Percentiles rank a stretch among this genome's conserved stretches.
These are phyloP conservation scores for Elsinoe necatrix DNA, from an alignment of 2,329 filamentous ascomycete genomes.

Conservation along the genomic window DNA sequence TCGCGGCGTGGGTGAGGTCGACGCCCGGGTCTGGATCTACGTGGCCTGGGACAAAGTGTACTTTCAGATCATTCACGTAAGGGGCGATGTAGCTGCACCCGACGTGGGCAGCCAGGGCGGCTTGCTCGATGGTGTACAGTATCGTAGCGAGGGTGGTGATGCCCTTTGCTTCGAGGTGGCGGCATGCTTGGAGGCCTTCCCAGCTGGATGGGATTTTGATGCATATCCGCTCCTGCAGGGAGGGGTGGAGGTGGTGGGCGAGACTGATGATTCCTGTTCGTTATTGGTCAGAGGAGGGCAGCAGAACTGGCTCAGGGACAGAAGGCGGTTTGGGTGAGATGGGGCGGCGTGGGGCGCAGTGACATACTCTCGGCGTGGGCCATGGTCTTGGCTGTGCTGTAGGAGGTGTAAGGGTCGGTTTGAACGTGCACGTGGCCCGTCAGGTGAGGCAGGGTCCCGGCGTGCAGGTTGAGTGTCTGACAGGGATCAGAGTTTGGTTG, in stretches of 20 bases:
- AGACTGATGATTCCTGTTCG: slow-evolving; percentile 16
- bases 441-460: slow-evolving; percentile 9
- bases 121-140: slow-evolving; percentile 55
- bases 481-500: neutral
- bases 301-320: neutral
- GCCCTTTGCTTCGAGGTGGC: slow-evolving; percentile 43
- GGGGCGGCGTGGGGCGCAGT: neutral
- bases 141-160: slow-evolving; percentile 56
- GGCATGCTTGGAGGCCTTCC: slow-evolving; percentile 55
- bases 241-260: slow-evolving; percentile 1
- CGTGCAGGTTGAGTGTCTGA: neutral
- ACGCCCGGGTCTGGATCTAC: slow-evolving; percentile 44
- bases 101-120: slow-evolving; percentile 48
- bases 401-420: slow-evolving; percentile 19
- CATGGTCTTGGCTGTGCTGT: slow-evolving; percentile 14
- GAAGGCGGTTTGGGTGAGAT: neutral
- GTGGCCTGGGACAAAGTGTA: slow-evolving; percentile 38
- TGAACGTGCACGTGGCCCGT: slow-evolving; percentile 17
- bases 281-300: neutral
- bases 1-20: slow-evolving; percentile 43
- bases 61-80: slow-evolving; percentile 56
- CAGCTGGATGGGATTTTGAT: slow-evolving; percentile 58
- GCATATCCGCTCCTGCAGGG: slow-evolving; percentile 39
- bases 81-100: slow-evolving; percentile 56
- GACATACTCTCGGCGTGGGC: slow-evolving; percentile 15